Conservation (phyloP, 2,329 filamentous ascomycete species). For the Bertia moriformis region DNA sequence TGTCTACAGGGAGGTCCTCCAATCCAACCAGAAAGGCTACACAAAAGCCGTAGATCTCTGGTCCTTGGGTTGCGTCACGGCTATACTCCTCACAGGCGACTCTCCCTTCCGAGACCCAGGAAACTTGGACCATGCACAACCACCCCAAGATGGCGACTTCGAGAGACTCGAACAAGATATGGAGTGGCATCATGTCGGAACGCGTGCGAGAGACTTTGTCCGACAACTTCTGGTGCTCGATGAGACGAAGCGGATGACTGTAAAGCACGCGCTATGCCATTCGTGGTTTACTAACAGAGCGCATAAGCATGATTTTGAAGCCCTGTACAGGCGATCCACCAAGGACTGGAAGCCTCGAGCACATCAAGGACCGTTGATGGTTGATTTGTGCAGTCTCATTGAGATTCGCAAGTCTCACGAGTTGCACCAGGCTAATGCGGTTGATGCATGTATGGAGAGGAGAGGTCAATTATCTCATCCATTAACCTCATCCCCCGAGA, state of each 20-base stretch:
- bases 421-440: neutral
- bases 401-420: neutral
- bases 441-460: neutral
- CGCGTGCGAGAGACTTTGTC: conserved; percentile 35
- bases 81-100: conserved; percentile 32
- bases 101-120: conserved; percentile 24
- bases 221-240: conserved; percentile 30
- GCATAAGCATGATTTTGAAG: conserved; percentile 28
- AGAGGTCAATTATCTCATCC: neutral
- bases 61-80: conserved; percentile 41
- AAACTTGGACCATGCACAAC: conserved; percentile 7
- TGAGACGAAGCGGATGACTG: conserved; percentile 32
- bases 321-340: conserved; percentile 30
- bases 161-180: conserved; percentile 22
- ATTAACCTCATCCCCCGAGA: no score
- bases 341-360: conserved; percentile 30
- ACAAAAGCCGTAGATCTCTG: conserved; percentile 45
- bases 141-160: no score
- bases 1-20: conserved; percentile 1
- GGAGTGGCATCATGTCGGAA: conserved; percentile 23
- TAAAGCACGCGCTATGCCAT: conserved; percentile 34
- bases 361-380: neutral
- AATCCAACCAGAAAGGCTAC: conserved; percentile 23
- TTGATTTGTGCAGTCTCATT: neutral
- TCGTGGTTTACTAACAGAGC: conserved; percentile 37